Conservation (phyloP, 2,329 filamentous ascomycete species). For the Colletotrichum orbiculare region DNA sequence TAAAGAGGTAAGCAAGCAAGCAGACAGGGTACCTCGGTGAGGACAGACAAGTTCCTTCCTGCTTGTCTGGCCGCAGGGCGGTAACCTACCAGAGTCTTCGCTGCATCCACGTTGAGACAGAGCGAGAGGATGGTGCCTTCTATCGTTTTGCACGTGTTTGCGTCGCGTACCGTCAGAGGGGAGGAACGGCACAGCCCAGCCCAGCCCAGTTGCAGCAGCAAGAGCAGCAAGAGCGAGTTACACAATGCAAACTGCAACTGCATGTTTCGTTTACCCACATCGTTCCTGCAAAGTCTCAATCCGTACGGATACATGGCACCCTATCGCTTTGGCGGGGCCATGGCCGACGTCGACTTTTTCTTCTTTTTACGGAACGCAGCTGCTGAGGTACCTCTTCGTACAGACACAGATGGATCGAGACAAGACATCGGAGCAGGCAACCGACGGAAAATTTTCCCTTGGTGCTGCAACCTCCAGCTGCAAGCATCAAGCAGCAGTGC, state of each 20-base stretch:
- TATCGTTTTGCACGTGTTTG: slow-evolving; percentile 29
- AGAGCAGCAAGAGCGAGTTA: not conserved
- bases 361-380: no score
- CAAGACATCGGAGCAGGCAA: slow-evolving; percentile 13
- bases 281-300: not conserved
- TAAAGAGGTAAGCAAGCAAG: not conserved
- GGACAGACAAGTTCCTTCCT: not conserved
- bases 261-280: slow-evolving; percentile 7
- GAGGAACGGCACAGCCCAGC: no score
- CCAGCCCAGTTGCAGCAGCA: not conserved
- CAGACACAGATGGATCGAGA: not conserved
- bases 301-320: not conserved
- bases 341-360: no score
- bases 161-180: slow-evolving; percentile 17
- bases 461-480: slow-evolving; percentile 17
- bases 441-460: slow-evolving; percentile 30
- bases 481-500: not conserved
- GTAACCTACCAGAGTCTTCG: slow-evolving; percentile 24
- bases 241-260: not conserved
- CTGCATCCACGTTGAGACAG: slow-evolving; percentile 31
- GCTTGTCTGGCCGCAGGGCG: not conserved
- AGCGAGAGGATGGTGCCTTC: slow-evolving; percentile 11
- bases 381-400: no score
- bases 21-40: not conserved
- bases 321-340: no score